Conservation (phyloP, 2,329 filamentous ascomycete species). For the Colletotrichum navitas region DNA sequence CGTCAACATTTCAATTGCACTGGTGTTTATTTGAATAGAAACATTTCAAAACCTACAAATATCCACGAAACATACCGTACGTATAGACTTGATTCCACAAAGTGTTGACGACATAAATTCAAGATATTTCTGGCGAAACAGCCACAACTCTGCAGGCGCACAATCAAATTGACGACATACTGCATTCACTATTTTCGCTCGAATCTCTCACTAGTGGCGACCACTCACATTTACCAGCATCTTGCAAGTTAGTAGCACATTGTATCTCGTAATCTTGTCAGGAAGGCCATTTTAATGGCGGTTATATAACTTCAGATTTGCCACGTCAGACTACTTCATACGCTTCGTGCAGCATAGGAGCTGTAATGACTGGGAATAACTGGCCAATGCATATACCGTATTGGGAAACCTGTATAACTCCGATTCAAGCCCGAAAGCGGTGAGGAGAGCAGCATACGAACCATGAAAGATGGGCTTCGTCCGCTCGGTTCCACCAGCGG, state of each 20-base stretch:
- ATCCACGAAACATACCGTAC: too few relatives aligned
- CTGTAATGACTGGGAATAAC: background rate
- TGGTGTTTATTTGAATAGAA: background rate
- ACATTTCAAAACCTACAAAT: too few relatives aligned
- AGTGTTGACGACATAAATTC: background rate
- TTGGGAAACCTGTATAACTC: background rate
- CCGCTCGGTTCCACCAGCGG: slow-evolving; percentile 14
- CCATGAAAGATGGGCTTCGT: background rate
- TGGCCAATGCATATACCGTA: slow-evolving; percentile 1
- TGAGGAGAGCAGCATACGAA: slow-evolving; percentile 1
- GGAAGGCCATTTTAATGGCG: background rate
- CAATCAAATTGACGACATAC: background rate
- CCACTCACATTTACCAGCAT: background rate
- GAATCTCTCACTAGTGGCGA: background rate
- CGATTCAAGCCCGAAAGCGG: slow-evolving; percentile 18
- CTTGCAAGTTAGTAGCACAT: background rate
- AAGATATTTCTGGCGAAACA: background rate
- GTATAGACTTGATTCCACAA: too few relatives aligned
- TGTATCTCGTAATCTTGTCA: background rate
- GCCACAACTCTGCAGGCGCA: too few relatives aligned
- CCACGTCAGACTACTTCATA: slow-evolving; percentile 11
- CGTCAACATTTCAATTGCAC: background rate
- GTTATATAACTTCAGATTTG: background rate
- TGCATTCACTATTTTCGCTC: background rate
- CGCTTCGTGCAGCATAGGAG: slow-evolving; percentile 9